phyloP scores from a whole-genome alignment of 495 filamentous ascomycete species.

The Chaetomidium leptoderma region DNA sequence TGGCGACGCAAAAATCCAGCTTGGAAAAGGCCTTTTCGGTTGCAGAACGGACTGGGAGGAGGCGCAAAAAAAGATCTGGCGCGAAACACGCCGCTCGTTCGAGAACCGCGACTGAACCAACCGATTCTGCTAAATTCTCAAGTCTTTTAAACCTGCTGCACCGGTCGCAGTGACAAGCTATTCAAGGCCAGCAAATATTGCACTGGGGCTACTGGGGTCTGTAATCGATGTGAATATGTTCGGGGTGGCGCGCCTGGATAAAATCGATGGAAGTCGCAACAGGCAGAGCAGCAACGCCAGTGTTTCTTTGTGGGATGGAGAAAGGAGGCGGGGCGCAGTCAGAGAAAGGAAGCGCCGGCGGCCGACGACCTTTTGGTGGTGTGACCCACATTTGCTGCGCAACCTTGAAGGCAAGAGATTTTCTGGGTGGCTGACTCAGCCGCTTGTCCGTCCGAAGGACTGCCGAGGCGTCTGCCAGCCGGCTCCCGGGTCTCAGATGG shows the following conservation, averaged over 20 bases:
- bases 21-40: conserved; percentile 14
- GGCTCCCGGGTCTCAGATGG: not conserved
- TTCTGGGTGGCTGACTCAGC: not conserved
- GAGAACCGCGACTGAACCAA: not conserved
- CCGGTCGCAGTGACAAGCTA: not conserved
- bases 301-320: conserved; percentile 6
- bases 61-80: not conserved
- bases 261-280: conserved; percentile 6
- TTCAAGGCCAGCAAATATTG: not conserved
- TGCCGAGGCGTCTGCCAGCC: not conserved
- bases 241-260: not conserved
- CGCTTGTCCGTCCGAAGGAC: not conserved
- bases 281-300: not conserved
- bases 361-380: not conserved
- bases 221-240: conserved; percentile 3
- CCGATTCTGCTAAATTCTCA: not conserved
- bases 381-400: not conserved
- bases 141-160: not conserved
- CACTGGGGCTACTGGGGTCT: conserved; percentile 5
- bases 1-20: conserved; percentile 1
- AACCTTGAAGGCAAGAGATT: not conserved
- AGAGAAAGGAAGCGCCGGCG: not conserved
- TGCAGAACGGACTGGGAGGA: conserved; percentile 3
- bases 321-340: not conserved
- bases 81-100: not conserved